Evolutionary conservation across 23 red algal genomes (phyloP).

Genomic region (Gracilaria caudata): DNA sequence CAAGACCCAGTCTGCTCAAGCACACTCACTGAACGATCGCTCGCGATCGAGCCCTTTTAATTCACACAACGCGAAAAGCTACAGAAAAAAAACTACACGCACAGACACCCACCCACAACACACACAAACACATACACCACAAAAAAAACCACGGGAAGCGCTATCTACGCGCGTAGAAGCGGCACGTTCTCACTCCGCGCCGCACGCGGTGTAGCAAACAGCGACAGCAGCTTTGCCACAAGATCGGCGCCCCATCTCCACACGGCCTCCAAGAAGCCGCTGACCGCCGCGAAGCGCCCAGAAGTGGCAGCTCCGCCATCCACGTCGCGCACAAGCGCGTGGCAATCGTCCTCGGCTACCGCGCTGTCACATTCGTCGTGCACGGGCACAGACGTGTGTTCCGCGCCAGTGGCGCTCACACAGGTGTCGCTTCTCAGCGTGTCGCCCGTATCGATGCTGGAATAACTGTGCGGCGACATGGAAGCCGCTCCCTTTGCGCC

Average conservation of each 20-base stretch:
- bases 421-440: slow-evolving; percentile 17
- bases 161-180: neutral
- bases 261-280: neutral
- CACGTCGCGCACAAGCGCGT: neutral
- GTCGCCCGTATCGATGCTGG: slow-evolving; percentile 20
- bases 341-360: neutral
- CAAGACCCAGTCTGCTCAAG: too few species aligned
- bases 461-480: slow-evolving; percentile 17
- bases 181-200: neutral
- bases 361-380: slow-evolving; percentile 4
- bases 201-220: neutral
- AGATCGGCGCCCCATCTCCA: neutral
- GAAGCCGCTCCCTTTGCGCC: neutral
- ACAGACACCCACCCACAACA: neutral
- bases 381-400: neutral
- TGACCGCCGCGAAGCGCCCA: neutral
- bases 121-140: neutral
- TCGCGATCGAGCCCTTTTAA: neutral
- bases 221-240: neutral
- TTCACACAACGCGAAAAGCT: neutral
- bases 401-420: neutral
- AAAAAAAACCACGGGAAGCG: neutral
- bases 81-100: neutral
- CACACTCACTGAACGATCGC: neutral
- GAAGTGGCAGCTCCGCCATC: neutral